Conservation (phyloP, 306 rosid genomes). For the Vigna hirtella region DNA sequence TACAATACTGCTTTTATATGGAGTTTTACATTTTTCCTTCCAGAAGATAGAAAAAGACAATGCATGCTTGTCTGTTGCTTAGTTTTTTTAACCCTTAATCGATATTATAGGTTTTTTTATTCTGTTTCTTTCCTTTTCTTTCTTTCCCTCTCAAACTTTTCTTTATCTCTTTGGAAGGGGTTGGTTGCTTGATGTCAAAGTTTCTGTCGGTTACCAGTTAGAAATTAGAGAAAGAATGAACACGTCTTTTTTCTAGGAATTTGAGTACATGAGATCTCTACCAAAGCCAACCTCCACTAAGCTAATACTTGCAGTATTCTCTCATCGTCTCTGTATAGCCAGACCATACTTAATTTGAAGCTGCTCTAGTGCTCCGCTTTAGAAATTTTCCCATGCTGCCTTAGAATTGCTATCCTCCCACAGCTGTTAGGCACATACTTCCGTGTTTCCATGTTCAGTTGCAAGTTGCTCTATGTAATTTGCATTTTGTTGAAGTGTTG, state of each 20-base stretch:
- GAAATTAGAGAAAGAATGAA: not conserved
- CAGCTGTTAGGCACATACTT: not conserved
- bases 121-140: not conserved
- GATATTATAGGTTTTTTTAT: not conserved
- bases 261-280: not conserved
- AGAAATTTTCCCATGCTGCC: not conserved
- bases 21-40: slow-evolving; percentile 1
- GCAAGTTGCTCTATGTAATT: not conserved
- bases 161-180: not conserved
- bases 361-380: not conserved
- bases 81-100: slow-evolving; percentile 3
- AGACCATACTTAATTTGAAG: not conserved
- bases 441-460: not conserved
- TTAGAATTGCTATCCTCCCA: not conserved
- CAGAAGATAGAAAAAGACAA: slow-evolving; percentile 11
- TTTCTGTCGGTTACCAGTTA: not conserved
- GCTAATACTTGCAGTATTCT: not conserved
- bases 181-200: slow-evolving; percentile 10
- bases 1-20: not conserved
- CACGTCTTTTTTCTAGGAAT: not conserved
- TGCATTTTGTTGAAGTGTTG: not conserved
- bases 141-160: not conserved
- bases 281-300: not conserved
- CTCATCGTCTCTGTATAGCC: not conserved
- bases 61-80: slow-evolving; percentile 3